Conservation (phyloP, 305 asterid species). For the Rubia peregrina region DNA sequence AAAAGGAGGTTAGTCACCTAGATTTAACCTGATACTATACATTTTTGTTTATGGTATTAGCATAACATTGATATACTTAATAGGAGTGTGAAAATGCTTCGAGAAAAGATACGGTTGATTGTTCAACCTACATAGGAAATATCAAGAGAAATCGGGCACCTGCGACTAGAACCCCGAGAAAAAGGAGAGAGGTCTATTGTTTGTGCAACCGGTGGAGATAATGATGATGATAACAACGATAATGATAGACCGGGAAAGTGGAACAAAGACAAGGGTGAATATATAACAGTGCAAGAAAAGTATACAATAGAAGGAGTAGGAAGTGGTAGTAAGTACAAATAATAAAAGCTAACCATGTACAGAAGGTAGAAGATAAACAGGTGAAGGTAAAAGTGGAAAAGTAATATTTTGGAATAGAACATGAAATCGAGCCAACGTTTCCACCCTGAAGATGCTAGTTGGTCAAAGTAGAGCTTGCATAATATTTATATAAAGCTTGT, state of each 20-base stretch:
- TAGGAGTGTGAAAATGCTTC: constrained; percentile 27
- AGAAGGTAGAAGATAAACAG: constrained; percentile 34
- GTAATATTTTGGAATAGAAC: background rate
- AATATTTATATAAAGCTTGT: background rate
- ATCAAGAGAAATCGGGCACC: constrained; percentile 26
- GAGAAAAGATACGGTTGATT: constrained; percentile 32
- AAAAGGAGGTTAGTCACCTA: no score
- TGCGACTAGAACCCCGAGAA: constrained; percentile 38
- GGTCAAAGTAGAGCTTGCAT: constrained; percentile 9
- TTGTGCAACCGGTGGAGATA: constrained; percentile 24
- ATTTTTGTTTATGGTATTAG: background rate
- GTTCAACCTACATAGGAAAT: constrained; percentile 24
- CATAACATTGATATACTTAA: background rate
- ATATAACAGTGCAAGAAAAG: constrained; percentile 41
- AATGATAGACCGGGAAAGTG: constrained; percentile 69
- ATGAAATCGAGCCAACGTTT: constrained; percentile 1
- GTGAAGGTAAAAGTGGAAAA: constrained; percentile 14
- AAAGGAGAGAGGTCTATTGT: constrained; percentile 28
- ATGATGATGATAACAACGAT: constrained; percentile 51
- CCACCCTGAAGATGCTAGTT: constrained; percentile 8
- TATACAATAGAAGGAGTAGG: constrained; percentile 47
- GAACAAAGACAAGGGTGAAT: constrained; percentile 27
- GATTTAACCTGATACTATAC: background rate
- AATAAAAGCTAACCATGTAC: constrained; percentile 66
- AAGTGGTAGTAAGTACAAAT: constrained; percentile 65